phyloP scores from a whole-genome alignment of 208 protist species.

The Leishmania tarentolae region DNA sequence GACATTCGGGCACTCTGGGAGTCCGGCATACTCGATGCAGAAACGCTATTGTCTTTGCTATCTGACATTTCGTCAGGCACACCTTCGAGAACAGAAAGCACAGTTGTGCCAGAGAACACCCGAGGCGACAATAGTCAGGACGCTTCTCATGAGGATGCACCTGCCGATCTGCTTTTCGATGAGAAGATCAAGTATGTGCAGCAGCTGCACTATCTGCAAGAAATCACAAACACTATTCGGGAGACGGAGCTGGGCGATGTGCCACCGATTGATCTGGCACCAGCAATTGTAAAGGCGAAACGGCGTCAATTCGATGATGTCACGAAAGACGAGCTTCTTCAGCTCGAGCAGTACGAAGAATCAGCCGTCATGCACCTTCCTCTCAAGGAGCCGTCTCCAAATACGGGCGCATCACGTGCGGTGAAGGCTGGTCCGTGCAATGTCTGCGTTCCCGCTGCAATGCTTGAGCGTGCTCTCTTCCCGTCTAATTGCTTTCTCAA shows the following conservation, averaged over 20 bases:
- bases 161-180: constrained; percentile 25
- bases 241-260: constrained; percentile 27
- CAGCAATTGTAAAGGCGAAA: constrained; percentile 54
- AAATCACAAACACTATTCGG: constrained; percentile 44
- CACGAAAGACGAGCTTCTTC: constrained; percentile 54
- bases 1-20: constrained; percentile 57
- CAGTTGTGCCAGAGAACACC: not conserved
- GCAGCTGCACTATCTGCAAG: constrained; percentile 41
- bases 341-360: constrained; percentile 72
- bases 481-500: constrained; percentile 76
- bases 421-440: not conserved
- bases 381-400: not conserved
- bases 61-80: not conserved
- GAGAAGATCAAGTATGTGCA: constrained; percentile 42
- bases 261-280: constrained; percentile 64
- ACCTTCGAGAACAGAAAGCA: not conserved
- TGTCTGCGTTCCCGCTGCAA: constrained; percentile 22
- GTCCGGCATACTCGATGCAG: constrained; percentile 49
- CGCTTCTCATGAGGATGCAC: not conserved
- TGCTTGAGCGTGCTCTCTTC: constrained; percentile 61
- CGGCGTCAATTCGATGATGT: constrained; percentile 53
- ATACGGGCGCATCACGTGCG: not conserved
- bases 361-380: constrained; percentile 13
- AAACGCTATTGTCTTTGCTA: constrained; percentile 33
- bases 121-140: not conserved